Evolutionary conservation across 441 rosid genomes (phyloP).

Genomic region (Theobroma grandiflorum): DNA sequence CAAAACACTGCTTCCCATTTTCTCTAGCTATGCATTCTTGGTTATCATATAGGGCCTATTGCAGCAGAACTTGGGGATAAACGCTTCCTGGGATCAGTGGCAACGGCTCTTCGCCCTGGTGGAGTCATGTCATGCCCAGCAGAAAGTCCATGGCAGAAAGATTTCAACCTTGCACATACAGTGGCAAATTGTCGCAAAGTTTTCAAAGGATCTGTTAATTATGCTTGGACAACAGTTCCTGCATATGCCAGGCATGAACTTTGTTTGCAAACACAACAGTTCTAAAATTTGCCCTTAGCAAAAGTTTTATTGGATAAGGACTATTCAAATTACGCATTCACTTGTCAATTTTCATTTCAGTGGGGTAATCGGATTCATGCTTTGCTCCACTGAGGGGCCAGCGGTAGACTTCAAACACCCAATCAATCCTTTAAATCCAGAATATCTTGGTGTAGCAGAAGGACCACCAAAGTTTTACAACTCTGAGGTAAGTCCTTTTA

Average conservation of each 20-base stretch:
- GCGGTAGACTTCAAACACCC: conserved; percentile 68
- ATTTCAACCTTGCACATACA: conserved; percentile 51
- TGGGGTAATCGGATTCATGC: conserved; percentile 81
- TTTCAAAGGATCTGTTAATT: conserved; percentile 73
- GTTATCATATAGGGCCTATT: conserved; percentile 41
- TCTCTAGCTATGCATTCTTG: neutral
- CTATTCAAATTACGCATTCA: neutral
- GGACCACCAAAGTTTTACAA: conserved; percentile 65
- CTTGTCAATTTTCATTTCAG: conserved; percentile 33
- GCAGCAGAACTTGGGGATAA: conserved; percentile 46
- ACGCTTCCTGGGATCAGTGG: conserved; percentile 56
- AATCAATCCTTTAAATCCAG: conserved; percentile 50
- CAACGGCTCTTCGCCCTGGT: conserved; percentile 68
- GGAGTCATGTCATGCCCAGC: conserved; percentile 74
- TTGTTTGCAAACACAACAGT: neutral
- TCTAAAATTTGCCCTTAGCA: neutral
- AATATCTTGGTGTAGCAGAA: conserved; percentile 47
- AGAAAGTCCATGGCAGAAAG: conserved; percentile 65
- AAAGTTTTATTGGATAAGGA: too few relatives aligned
- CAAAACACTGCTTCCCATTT: neutral
- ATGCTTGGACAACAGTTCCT: conserved; percentile 74
- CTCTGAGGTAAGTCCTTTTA: conserved; percentile 50
- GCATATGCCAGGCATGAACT: conserved; percentile 55
- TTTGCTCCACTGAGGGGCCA: conserved; percentile 77
- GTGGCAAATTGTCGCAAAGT: conserved; percentile 52